These are phyloP conservation scores for Candida freyschussii DNA, from an alignment of 1,139 yeast species.

Conservation along the genomic window DNA sequence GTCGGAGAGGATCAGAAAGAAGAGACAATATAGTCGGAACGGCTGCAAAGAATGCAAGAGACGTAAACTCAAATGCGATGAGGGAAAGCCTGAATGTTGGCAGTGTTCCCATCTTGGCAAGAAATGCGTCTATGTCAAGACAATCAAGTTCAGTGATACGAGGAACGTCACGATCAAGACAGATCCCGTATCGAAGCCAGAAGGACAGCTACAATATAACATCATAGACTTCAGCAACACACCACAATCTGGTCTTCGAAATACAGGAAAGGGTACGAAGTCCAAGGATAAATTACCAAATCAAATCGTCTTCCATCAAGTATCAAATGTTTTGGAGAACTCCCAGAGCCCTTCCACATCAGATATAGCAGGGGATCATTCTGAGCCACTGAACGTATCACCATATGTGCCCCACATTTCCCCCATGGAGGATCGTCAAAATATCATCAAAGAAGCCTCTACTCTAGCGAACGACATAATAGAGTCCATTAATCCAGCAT, in stretches of 20 bases:
- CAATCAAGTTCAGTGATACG: constrained; percentile 32
- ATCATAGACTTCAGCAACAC: constrained; percentile 11
- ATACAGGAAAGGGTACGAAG: constrained; percentile 1
- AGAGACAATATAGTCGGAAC: constrained; percentile 42
- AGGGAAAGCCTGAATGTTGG: constrained; percentile 49
- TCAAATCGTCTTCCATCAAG: neutral
- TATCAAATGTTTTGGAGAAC: too few relatives aligned
- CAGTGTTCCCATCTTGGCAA: constrained; percentile 49
- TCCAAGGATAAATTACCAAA: constrained; percentile 1
- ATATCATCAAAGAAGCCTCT: constrained; percentile 46
- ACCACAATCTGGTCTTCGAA: constrained; percentile 4
- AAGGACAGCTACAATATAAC: constrained; percentile 1
- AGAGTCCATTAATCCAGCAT: constrained; percentile 33
- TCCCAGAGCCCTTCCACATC: too few relatives aligned
- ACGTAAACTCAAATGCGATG: constrained; percentile 59
- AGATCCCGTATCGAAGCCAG: too few relatives aligned
- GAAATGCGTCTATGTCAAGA: constrained; percentile 40
- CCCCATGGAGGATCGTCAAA: constrained; percentile 15
- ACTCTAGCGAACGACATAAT: constrained; percentile 46
- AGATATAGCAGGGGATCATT: too few relatives aligned
- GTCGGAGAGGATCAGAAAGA: too few relatives aligned
- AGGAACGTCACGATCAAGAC: constrained; percentile 17
- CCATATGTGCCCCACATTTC: constrained; percentile 6
- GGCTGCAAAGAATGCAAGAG: constrained; percentile 62
- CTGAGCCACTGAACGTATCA: constrained; percentile 1